Evolutionary conservation across 139 green algal genomes (phyloP).

Genomic region (Volvox reticuliferus): DNA sequence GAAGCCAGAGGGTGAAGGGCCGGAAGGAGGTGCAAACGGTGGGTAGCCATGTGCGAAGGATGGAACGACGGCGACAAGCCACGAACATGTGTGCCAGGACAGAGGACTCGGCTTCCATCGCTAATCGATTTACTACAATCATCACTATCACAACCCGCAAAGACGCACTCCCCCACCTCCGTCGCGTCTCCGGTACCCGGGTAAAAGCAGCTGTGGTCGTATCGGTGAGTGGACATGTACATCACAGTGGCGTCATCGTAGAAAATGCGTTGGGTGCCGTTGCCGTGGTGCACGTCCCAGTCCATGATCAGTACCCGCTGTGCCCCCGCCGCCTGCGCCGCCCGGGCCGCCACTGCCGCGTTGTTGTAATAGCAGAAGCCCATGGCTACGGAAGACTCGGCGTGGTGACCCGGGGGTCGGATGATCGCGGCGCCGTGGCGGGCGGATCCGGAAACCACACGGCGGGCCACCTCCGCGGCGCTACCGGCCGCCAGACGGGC

Average conservation of each 20-base stretch:
- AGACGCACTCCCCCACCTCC: background rate
- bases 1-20: background rate
- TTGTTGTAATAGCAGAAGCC: conserved; percentile 96
- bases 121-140: too few species aligned
- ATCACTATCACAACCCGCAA: too few species aligned
- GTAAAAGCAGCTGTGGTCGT: conserved; percentile 71
- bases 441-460: conserved; percentile 61
- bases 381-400: conserved; percentile 77
- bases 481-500: conserved; percentile 78
- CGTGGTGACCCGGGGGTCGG: conserved; percentile 79
- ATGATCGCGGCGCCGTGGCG: conserved; percentile 64
- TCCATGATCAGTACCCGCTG: conserved; percentile 82
- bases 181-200: conserved; percentile 67
- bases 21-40: background rate
- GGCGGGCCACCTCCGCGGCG: conserved; percentile 66
- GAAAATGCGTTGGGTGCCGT: conserved; percentile 86
- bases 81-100: too few species aligned
- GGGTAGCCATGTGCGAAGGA: too few species aligned
- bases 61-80: too few species aligned
- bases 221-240: conserved; percentile 84
- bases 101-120: too few species aligned
- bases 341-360: conserved; percentile 70
- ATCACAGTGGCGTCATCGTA: conserved; percentile 76
- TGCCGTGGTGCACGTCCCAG: conserved; percentile 90
- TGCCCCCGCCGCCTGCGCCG: conserved; percentile 54